phyloP scores from a whole-genome alignment of 257 asterid species.

The Nyctanthes arbortristis region DNA sequence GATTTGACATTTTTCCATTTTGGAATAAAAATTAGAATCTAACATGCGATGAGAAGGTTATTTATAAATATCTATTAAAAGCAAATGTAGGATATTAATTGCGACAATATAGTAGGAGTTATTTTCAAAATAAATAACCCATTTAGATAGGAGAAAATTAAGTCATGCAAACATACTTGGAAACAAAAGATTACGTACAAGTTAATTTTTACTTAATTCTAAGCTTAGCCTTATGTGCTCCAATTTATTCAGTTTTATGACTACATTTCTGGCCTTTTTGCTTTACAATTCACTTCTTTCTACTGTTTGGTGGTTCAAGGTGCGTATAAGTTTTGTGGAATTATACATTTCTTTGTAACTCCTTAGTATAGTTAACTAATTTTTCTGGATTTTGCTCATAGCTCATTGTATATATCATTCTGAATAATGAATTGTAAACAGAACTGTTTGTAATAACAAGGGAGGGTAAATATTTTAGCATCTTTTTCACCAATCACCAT shows the following conservation, averaged over 20 bases:
- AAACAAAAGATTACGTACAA: background rate
- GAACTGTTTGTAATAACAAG: background rate
- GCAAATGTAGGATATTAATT: conserved; percentile 4
- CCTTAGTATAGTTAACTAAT: background rate
- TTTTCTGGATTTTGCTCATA: background rate
- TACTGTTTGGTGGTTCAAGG: background rate
- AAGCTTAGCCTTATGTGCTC: background rate
- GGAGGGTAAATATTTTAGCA: background rate
- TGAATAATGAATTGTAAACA: background rate
- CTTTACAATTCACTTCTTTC: background rate
- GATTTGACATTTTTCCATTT: too few species aligned
- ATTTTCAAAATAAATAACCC: background rate
- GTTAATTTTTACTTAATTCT: background rate
- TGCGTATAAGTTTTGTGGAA: background rate
- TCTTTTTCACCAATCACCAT: background rate
- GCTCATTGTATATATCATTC: too few species aligned
- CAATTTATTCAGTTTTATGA: background rate
- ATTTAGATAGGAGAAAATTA: background rate
- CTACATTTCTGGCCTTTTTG: background rate
- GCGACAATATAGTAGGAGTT: background rate
- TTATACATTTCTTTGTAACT: background rate
- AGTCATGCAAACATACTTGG: background rate
- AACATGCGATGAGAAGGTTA: too few species aligned
- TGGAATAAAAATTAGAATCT: too few species aligned
- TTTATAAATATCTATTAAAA: background rate